phyloP scores from a whole-genome alignment of 2,329 filamentous ascomycete species.

The Clonostachys sp. region DNA sequence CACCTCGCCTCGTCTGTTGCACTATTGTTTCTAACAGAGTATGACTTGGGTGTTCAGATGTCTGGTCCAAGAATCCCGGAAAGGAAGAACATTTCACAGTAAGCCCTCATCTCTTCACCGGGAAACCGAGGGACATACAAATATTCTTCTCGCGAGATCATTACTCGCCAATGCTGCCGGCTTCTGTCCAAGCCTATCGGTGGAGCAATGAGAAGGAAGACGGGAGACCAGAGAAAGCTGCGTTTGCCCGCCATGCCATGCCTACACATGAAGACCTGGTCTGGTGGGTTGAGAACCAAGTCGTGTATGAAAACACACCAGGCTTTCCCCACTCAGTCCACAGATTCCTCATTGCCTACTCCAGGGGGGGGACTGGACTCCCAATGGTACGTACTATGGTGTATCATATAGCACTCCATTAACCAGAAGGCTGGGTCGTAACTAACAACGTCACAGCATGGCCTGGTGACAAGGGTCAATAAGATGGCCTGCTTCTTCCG shows the following conservation, averaged over 20 bases:
- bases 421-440: neutral
- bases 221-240: conserved; percentile 23
- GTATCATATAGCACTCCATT: conserved; percentile 5
- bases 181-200: conserved; percentile 29
- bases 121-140: conserved; percentile 26
- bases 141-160: conserved; percentile 26
- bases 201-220: conserved; percentile 18
- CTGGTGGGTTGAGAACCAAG: conserved; percentile 26
- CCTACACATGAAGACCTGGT: conserved; percentile 26
- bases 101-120: conserved; percentile 27
- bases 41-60: conserved; percentile 20
- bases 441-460: conserved; percentile 19
- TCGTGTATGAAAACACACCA: conserved; percentile 14
- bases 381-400: conserved; percentile 26
- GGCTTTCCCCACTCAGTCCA: conserved; percentile 26
- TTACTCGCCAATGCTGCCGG: conserved; percentile 30
- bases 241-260: conserved; percentile 28
- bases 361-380: conserved; percentile 24
- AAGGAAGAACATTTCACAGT: conserved; percentile 24
- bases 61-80: conserved; percentile 26
- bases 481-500: conserved; percentile 44
- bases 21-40: neutral
- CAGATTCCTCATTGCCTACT: conserved; percentile 29
- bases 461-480: conserved; percentile 36
- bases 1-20: neutral